Base-by-base conservation (phyloP, 2,329 filamentous ascomycete species). In the Leptographium wingfieldii region DNA sequence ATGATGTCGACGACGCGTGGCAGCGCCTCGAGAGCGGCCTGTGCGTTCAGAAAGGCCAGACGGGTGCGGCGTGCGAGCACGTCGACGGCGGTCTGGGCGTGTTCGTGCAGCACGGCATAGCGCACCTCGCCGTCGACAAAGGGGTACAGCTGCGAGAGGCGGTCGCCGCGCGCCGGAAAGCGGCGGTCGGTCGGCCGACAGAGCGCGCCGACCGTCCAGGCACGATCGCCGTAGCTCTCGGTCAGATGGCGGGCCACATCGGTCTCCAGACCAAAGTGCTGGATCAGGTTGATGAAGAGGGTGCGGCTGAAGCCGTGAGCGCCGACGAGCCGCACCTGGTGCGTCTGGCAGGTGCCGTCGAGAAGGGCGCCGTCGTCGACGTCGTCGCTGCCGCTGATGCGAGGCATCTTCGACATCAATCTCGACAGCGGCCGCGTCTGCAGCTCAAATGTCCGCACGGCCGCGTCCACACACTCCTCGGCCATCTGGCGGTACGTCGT, bases 251-350 rank as follows among this genome's bases (percentile, higher is more conserved):
- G 88, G 53, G 92, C 92, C 25, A 96, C 89, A 67, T 95, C 90
- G 22, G 90, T 95, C 73, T 96, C 92, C 60, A 96, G 76, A 64
- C 90, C 90, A 69, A 90, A 96, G 74, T 95, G 90, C 73, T 96
- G 92, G 69, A 96, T 94, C 40, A 96, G 77, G 73, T 94, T 92
- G 78, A 96, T 96, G 76, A 96, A 96, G 27, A 96, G 83, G 1
- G 91, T 81, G 73, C 92, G 91, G 72, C 87, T 91, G 77, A 86
- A 65, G 62, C 88, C 88, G 72, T 94, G 89, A 7, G 89, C 87
- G 66, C 88, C 88, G 59, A 90, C 76, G 51, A 94, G 80, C 57
- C 85, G 81, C 56, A 91, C 81, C 63, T 81, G 78, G 70, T 90
- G 86, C 5, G 88, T 92, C 68, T 88, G 83, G 75, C 88, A 92